phyloP scores from a whole-genome alignment of 306 rosid genomes.

The Phaseolus lunatus region DNA sequence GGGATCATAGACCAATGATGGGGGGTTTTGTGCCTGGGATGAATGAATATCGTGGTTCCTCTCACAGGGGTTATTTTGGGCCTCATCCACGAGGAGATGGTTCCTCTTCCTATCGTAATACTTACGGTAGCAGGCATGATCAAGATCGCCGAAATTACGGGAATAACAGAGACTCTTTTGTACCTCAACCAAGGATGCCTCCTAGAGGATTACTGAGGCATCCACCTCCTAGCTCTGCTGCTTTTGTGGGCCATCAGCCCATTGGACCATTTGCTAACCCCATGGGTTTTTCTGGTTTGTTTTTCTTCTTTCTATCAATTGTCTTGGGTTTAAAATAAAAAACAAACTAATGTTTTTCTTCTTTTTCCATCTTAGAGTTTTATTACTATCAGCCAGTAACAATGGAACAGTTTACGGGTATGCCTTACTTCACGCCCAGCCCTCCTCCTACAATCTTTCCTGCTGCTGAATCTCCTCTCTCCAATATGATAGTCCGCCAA shows the following conservation, averaged over 20 bases:
- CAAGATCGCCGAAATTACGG: conserved; percentile 66
- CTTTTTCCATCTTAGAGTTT: conserved; percentile 54
- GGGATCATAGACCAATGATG: conserved; percentile 65
- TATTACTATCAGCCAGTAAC: conserved; percentile 60
- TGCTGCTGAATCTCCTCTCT: neutral
- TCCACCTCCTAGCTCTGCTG: conserved; percentile 56
- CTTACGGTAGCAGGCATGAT: conserved; percentile 65
- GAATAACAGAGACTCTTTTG: conserved; percentile 61
- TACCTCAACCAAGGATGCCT: conserved; percentile 66
- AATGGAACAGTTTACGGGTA: conserved; percentile 61
- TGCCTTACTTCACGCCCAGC: conserved; percentile 55
- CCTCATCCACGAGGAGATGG: conserved; percentile 66
- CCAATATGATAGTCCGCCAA: too few relatives aligned
- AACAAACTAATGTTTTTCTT: conserved; percentile 16
- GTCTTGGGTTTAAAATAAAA: conserved; percentile 31
- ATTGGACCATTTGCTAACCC: conserved; percentile 59
- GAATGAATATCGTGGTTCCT: conserved; percentile 57
- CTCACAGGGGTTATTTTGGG: conserved; percentile 69
- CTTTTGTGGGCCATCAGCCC: conserved; percentile 57
- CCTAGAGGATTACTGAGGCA: conserved; percentile 69
- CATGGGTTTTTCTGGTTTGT: conserved; percentile 66
- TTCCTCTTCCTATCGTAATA: conserved; percentile 60
- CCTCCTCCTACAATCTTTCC: conserved; percentile 55
- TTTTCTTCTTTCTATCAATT: neutral
- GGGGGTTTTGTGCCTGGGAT: conserved; percentile 52